A percentile compares a stretch with the other conserved stretches of the same genome.
Conservation (phyloP, 1,139 yeast species). For the Magnusiomyces paraingens region DNA sequence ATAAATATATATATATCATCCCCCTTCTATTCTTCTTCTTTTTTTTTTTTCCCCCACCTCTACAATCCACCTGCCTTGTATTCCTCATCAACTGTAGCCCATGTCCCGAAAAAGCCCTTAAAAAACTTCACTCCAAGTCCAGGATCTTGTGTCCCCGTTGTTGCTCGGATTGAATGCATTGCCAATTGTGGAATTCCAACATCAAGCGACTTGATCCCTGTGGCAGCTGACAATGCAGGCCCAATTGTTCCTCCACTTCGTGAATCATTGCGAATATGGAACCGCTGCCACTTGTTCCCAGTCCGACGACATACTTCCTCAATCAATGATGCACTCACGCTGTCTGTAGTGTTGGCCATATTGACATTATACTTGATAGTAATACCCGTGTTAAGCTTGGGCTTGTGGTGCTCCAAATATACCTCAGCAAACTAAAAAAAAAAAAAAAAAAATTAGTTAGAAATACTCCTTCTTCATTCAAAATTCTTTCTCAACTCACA, state of each 20-base stretch:
- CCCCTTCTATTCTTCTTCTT: background rate
- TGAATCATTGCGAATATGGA: constrained; percentile 54
- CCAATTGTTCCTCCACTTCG: constrained; percentile 81
- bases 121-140: constrained; percentile 63
- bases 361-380: constrained; percentile 61
- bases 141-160: constrained; percentile 64
- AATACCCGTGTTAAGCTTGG: constrained; percentile 67
- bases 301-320: constrained; percentile 45
- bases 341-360: constrained; percentile 66
- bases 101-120: constrained; percentile 51
- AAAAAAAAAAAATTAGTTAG: background rate
- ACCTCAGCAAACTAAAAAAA: constrained; percentile 40
- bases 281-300: constrained; percentile 47
- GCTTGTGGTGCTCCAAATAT: constrained; percentile 60
- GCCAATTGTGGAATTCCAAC: constrained; percentile 72
- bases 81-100: constrained; percentile 47
- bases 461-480: too few relatives aligned
- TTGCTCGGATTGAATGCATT: constrained; percentile 78
- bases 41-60: constrained; percentile 2
- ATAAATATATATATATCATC: too few relatives aligned
- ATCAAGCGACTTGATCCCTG: constrained; percentile 74
- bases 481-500: constrained; percentile 15
- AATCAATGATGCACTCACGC: constrained; percentile 52
- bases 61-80: constrained; percentile 38
- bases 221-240: constrained; percentile 52